Percentiles rank a stretch among this genome's conserved stretches.
Evolutionary conservation across 768 basidiomycete genomes (phyloP).

Genomic region (Leccinum truebloodii): DNA sequence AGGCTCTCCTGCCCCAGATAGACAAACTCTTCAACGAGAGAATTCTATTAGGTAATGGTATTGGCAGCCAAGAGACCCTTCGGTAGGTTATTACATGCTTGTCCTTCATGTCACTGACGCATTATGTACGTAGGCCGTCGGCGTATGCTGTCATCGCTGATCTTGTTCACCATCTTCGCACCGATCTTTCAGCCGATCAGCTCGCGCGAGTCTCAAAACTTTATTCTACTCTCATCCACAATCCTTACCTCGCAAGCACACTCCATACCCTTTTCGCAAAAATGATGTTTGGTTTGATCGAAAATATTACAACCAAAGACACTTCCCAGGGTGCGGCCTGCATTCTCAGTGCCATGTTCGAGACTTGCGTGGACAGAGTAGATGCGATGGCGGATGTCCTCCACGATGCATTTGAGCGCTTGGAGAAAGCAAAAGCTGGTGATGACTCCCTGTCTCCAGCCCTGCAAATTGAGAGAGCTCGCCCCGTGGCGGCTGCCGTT

Average conservation of each 20-base stretch:
- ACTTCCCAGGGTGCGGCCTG: conserved; percentile 64
- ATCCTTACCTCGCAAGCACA: conserved; percentile 74
- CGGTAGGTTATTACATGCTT: conserved; percentile 45
- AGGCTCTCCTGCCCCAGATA: conserved; percentile 76
- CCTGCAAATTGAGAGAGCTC: conserved; percentile 77
- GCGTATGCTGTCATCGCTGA: conserved; percentile 91
- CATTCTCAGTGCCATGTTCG: conserved; percentile 74
- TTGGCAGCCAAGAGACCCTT: conserved; percentile 84
- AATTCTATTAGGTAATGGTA: conserved; percentile 81
- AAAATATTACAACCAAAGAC: conserved; percentile 77
- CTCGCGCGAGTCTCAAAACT: conserved; percentile 77
- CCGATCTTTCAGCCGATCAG: conserved; percentile 76
- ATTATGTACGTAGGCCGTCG: conserved; percentile 55
- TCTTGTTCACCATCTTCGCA: conserved; percentile 87
- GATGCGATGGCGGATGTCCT: conserved; percentile 73
- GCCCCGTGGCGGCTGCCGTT: conserved; percentile 77
- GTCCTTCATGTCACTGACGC: conserved; percentile 3
- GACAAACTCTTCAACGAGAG: conserved; percentile 90
- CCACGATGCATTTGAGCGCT: conserved; percentile 45
- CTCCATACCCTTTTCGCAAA: conserved; percentile 92
- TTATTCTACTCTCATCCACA: conserved; percentile 88
- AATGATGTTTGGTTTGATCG: conserved; percentile 87
- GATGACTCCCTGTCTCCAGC: conserved; percentile 49
- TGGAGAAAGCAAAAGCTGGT: conserved; percentile 45
- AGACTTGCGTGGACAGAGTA: conserved; percentile 82